These are phyloP conservation scores for Hypoxylon fragiforme DNA, from an alignment of 495 filamentous ascomycete species.

Conservation along the genomic window DNA sequence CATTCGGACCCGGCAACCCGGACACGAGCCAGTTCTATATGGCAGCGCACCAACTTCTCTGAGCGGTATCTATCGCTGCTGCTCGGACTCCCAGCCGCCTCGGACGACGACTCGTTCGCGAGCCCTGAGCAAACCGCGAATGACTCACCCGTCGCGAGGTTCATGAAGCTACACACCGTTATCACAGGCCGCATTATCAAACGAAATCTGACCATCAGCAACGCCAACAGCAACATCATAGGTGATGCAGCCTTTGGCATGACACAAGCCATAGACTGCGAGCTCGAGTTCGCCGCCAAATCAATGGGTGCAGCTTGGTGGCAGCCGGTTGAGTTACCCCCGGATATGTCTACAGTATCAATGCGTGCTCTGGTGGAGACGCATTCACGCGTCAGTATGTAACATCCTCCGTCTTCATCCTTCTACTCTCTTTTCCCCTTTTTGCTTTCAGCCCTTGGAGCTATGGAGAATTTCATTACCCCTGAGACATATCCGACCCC, in stretches of 20 bases:
- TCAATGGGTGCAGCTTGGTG: slow-evolving; percentile 46
- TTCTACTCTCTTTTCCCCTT: too few relatives aligned
- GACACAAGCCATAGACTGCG: slow-evolving; percentile 50
- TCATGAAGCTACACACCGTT: slow-evolving; percentile 42
- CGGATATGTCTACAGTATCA: slow-evolving; percentile 18
- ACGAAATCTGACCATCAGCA: slow-evolving; percentile 39
- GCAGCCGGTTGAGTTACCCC: slow-evolving; percentile 19
- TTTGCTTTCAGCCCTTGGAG: too few relatives aligned
- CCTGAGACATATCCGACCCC: too few relatives aligned
- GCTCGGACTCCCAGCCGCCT: slow-evolving; percentile 46
- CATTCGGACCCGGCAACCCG: slow-evolving; percentile 18
- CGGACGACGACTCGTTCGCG: slow-evolving; percentile 39
- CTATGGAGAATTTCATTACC: too few relatives aligned
- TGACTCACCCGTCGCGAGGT: slow-evolving; percentile 35
- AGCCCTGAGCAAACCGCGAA: slow-evolving; percentile 33
- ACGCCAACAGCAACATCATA: background rate
- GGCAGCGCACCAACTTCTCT: slow-evolving; percentile 40
- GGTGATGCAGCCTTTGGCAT: slow-evolving; percentile 25
- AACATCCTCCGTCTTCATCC: too few relatives aligned
- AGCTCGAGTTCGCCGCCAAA: slow-evolving; percentile 46
- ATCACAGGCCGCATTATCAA: slow-evolving; percentile 47
- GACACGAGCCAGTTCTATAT: slow-evolving; percentile 32
- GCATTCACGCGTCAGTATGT: slow-evolving; percentile 32
- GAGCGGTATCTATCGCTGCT: slow-evolving; percentile 44
- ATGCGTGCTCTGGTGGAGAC: slow-evolving; percentile 21